A percentile compares a stretch with the other conserved stretches of the same genome.
Evolutionary conservation across 177 flowering plant genomes (phyloP).

Genomic region (Tripterygium wilfordii): DNA sequence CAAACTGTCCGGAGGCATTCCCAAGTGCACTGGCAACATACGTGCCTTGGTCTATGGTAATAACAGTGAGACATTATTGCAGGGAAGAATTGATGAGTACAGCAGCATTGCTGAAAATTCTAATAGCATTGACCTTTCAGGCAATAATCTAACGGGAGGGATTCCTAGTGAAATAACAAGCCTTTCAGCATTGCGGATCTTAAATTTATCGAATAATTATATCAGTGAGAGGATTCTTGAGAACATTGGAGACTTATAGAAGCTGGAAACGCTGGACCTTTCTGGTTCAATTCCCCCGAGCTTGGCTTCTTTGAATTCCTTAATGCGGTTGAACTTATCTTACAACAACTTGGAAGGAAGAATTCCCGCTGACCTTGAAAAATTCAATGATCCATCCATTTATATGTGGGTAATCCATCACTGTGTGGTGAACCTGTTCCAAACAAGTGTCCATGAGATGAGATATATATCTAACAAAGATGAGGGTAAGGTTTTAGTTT

Average conservation of each 20-base stretch:
- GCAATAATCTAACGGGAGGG: conserved; percentile 11
- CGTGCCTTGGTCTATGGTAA: background rate
- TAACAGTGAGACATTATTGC: background rate
- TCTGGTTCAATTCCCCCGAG: conserved; percentile 7
- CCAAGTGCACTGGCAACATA: background rate
- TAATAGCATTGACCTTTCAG: conserved; percentile 7
- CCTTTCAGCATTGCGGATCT: background rate
- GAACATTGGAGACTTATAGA: background rate
- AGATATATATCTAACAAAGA: no score
- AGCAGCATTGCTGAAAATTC: background rate
- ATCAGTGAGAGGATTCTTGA: conserved; percentile 1
- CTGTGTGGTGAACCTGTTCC: no score
- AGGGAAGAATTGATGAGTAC: conserved; percentile 6
- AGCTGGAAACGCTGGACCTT: conserved; percentile 4
- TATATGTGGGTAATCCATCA: no score
- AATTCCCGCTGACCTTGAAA: background rate
- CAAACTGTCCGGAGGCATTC: conserved; percentile 8
- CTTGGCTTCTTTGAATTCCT: background rate
- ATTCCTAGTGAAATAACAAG: conserved; percentile 5
- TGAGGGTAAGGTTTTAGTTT: no score
- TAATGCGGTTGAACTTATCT: background rate
- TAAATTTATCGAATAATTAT: conserved; percentile 2
- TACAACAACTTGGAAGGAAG: background rate
- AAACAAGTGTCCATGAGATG: no score
- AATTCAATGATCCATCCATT: no score